phyloP scores from a whole-genome alignment of 2,329 filamentous ascomycete genomes.

The Drechmeria coniospora region DNA sequence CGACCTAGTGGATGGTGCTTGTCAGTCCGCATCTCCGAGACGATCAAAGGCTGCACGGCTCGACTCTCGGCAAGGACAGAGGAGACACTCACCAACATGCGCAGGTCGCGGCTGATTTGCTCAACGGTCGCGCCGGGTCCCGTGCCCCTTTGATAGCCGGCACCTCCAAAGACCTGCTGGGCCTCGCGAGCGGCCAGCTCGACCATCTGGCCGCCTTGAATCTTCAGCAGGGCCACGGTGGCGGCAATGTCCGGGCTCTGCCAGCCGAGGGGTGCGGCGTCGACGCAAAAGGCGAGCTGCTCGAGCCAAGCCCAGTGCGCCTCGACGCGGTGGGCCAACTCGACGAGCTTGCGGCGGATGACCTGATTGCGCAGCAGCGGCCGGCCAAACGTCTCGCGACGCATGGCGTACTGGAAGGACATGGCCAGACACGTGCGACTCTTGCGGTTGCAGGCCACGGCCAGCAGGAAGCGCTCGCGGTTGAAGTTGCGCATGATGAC shows the following conservation, averaged over 20 bases:
- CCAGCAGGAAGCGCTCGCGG: slow-evolving; percentile 42
- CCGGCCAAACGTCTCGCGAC: slow-evolving; percentile 41
- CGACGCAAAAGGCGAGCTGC: slow-evolving; percentile 40
- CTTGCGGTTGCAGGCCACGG: slow-evolving; percentile 39
- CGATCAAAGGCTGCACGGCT: no score
- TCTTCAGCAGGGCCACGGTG: slow-evolving; percentile 23
- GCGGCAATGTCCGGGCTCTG: slow-evolving; percentile 17
- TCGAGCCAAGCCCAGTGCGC: slow-evolving; percentile 46
- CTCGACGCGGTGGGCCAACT: slow-evolving; percentile 43
- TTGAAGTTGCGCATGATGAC: slow-evolving; percentile 45
- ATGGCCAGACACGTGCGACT: slow-evolving; percentile 39
- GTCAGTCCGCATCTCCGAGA: not conserved
- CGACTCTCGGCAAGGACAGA: slow-evolving; percentile 12
- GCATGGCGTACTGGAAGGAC: slow-evolving; percentile 33
- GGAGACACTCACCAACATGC: slow-evolving; percentile 13
- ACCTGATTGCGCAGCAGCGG: slow-evolving; percentile 42
- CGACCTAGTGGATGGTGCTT: slow-evolving; percentile 20
- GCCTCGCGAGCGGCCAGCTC: slow-evolving; percentile 35
- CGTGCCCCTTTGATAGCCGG: slow-evolving; percentile 32
- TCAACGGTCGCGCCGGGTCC: slow-evolving; percentile 33
- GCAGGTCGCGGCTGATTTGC: slow-evolving; percentile 36
- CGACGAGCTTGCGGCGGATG: slow-evolving; percentile 44
- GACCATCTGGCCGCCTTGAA: slow-evolving; percentile 31
- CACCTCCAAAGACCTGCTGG: slow-evolving; percentile 38
- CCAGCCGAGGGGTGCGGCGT: slow-evolving; percentile 11